Conservation (phyloP, 1,284 basidiomycete genomes). For the Cutaneotrichosporon sp. region DNA sequence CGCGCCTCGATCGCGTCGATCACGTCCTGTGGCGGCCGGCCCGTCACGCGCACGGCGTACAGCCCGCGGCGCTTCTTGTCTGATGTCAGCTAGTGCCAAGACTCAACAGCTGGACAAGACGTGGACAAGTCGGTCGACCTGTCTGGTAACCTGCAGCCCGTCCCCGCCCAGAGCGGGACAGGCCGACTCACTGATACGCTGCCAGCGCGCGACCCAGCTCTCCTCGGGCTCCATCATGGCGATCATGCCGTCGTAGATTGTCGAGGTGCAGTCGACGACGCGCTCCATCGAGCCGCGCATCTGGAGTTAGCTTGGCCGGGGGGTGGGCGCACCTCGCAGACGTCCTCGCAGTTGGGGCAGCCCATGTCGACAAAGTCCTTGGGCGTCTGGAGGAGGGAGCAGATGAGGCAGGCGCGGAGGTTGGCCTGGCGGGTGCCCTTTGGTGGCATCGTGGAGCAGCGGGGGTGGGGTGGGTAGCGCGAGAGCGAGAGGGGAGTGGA, state of each 20-base stretch:
- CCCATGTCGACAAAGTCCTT: slow-evolving; percentile 81
- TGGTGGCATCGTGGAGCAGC: slow-evolving; percentile 32
- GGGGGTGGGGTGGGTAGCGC: neutral
- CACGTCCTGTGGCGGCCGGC: slow-evolving; percentile 80
- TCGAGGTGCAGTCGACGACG: slow-evolving; percentile 86
- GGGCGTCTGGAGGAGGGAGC: slow-evolving; percentile 83
- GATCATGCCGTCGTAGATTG: slow-evolving; percentile 90
- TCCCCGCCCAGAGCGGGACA: no score
- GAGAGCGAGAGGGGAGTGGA: neutral
- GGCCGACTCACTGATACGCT: slow-evolving; percentile 74
- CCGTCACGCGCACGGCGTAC: slow-evolving; percentile 84
- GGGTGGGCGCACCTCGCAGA: slow-evolving; percentile 70
- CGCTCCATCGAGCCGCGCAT: slow-evolving; percentile 86
- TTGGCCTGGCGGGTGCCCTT: slow-evolving; percentile 46
- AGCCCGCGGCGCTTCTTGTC: slow-evolving; percentile 83
- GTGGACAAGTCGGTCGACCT: no score
- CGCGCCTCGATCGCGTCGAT: slow-evolving; percentile 59
- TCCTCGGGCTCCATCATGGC: slow-evolving; percentile 83
- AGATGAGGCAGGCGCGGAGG: slow-evolving; percentile 86
- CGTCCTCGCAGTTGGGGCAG: slow-evolving; percentile 96
- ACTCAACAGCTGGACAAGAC: neutral
- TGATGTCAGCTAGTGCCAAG: slow-evolving; percentile 43
- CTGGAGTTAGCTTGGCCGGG: slow-evolving; percentile 55
- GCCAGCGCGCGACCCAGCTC: slow-evolving; percentile 96
- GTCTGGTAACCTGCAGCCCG: no score